A percentile compares a stretch with the other conserved stretches of the same genome.
Conservation (phyloP, 2,329 filamentous ascomycete genomes). For the Moelleriella libera region DNA sequence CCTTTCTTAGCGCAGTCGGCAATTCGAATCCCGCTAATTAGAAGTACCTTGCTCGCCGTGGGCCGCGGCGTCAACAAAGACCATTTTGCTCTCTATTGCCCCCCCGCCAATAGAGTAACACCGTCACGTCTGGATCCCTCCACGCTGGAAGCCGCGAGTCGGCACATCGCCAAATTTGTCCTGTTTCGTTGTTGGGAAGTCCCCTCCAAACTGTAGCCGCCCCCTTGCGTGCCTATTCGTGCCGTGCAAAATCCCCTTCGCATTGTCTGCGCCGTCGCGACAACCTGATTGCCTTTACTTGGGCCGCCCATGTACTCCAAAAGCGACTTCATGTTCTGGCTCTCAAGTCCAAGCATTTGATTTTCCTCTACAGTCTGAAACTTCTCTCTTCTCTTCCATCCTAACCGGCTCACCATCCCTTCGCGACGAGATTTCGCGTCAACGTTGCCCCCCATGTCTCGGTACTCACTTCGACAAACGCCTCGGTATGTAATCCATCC, state of each 20-base stretch:
- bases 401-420: neutral
- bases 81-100: neutral
- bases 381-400: neutral
- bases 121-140: neutral
- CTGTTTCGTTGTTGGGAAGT: neutral
- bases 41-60: too few species aligned
- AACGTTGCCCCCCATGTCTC: constrained; percentile 8
- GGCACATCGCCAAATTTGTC: neutral
- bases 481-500: constrained; percentile 11
- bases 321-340: neutral
- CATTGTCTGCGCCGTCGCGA: neutral
- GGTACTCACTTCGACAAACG: constrained; percentile 17
- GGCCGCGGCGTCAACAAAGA: neutral
- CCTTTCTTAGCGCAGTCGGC: too few species aligned
- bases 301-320: neutral
- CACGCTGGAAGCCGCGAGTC: neutral
- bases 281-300: neutral
- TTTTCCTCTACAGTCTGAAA: neutral
- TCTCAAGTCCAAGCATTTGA: neutral
- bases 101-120: constrained; percentile 2
- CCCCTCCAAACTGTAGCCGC: neutral
- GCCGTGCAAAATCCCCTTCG: neutral
- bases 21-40: too few species aligned
- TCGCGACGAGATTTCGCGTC: neutral
- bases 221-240: neutral